These are phyloP conservation scores for Neurospora crassa DNA, from an alignment of 2,329 filamentous ascomycete species.

Conservation along the genomic window DNA sequence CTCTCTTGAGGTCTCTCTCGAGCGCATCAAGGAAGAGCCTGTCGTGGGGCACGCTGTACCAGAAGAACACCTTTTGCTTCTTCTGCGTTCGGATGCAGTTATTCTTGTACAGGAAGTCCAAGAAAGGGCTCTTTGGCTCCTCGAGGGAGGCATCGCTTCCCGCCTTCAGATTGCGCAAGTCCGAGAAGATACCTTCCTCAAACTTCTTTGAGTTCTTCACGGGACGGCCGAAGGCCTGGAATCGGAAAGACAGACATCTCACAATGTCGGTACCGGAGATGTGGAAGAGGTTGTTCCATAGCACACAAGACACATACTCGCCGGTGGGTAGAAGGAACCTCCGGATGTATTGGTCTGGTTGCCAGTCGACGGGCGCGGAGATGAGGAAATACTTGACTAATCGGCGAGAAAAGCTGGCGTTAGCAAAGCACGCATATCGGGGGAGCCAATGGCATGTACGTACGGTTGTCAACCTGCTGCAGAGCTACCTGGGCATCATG, in stretches of 20 bases:
- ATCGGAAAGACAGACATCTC: slow-evolving; percentile 92
- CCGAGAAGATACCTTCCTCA: slow-evolving; percentile 98
- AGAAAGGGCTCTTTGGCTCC: slow-evolving; percentile 95
- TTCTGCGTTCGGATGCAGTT: slow-evolving; percentile 99
- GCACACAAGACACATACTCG: slow-evolving; percentile 96
- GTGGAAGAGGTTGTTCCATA: slow-evolving; percentile 99
- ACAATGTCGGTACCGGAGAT: slow-evolving; percentile 99
- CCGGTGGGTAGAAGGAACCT: slow-evolving; percentile 92
- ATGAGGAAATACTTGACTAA: slow-evolving; percentile 99
- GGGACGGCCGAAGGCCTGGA: slow-evolving; percentile 94
- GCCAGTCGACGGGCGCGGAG: slow-evolving; percentile 96
- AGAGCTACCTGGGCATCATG: slow-evolving; percentile 95
- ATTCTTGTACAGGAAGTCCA: slow-evolving; percentile 99
- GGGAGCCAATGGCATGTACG: slow-evolving; percentile 28
- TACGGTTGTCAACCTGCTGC: slow-evolving; percentile 96
- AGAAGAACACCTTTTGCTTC: slow-evolving; percentile 99
- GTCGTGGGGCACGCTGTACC: slow-evolving; percentile 98
- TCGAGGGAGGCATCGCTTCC: slow-evolving; percentile 96
- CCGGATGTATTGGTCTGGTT: slow-evolving; percentile 90
- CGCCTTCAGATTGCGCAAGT: slow-evolving; percentile 94
- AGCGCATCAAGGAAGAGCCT: slow-evolving; percentile 93
- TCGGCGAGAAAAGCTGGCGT: slow-evolving; percentile 13
- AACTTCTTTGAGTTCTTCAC: slow-evolving; percentile 99
- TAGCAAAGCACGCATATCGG: slow-evolving; percentile 1
- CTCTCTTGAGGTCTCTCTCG: slow-evolving; percentile 93